Evolutionary conservation across 2,329 filamentous ascomycete genomes (phyloP).

Genomic region (Tolypocladium ovalisporum): DNA sequence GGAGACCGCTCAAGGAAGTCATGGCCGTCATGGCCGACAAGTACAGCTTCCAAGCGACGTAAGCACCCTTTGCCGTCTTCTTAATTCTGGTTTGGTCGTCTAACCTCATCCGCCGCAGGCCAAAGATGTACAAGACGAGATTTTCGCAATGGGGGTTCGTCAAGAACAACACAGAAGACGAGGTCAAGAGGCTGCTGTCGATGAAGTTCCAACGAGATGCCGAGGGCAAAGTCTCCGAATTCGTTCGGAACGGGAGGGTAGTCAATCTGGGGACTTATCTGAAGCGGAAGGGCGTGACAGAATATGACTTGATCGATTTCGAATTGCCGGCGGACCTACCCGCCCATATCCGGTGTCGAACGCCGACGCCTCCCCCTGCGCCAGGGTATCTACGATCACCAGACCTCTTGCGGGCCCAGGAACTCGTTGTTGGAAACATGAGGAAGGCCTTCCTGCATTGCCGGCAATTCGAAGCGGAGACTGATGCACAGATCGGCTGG

Average conservation of each 20-base stretch:
- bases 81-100: neutral
- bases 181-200: slow-evolving; percentile 37
- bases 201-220: slow-evolving; percentile 43
- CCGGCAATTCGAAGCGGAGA: slow-evolving; percentile 29
- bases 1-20: slow-evolving; percentile 40
- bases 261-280: slow-evolving; percentile 41
- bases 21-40: slow-evolving; percentile 39
- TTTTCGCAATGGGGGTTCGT: slow-evolving; percentile 45
- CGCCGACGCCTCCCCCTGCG: slow-evolving; percentile 30
- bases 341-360: slow-evolving; percentile 31
- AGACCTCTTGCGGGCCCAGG: slow-evolving; percentile 31
- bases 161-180: slow-evolving; percentile 43
- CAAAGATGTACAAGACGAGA: slow-evolving; percentile 45
- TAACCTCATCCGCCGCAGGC: slow-evolving; percentile 21
- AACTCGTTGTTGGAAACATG: slow-evolving; percentile 31
- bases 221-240: slow-evolving; percentile 40
- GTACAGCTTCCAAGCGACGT: slow-evolving; percentile 38
- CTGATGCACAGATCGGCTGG: slow-evolving; percentile 26
- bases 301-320: slow-evolving; percentile 39
- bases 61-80: slow-evolving; percentile 11
- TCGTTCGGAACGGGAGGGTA: slow-evolving; percentile 40
- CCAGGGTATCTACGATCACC: slow-evolving; percentile 30
- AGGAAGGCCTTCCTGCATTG: slow-evolving; percentile 32
- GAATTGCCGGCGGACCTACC: slow-evolving; percentile 30
- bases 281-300: slow-evolving; percentile 40